These are phyloP conservation scores for Geosmithia morbida DNA, from an alignment of 2,329 filamentous ascomycete genomes.

Conservation along the genomic window DNA sequence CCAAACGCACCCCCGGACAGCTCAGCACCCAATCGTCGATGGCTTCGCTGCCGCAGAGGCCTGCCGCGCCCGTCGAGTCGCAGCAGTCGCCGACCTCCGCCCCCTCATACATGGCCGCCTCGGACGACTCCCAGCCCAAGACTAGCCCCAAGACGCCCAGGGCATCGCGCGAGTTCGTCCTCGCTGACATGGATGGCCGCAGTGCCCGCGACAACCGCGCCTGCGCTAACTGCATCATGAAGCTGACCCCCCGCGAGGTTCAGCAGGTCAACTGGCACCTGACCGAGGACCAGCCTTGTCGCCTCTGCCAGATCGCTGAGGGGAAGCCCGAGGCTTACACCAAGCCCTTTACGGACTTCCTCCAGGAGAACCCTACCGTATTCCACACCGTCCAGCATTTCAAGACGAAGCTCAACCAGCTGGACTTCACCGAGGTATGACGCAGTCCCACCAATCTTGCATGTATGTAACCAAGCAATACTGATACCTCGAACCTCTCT, in stretches of 20 bases:
- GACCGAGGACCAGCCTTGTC: constrained; percentile 5
- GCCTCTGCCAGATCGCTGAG: constrained; percentile 14
- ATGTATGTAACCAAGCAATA: not conserved
- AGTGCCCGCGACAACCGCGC: constrained; percentile 16
- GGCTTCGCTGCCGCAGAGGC: constrained; percentile 2
- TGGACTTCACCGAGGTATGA: constrained; percentile 58
- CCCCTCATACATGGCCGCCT: not conserved
- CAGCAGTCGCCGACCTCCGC: not conserved
- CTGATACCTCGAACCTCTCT: constrained; percentile 5
- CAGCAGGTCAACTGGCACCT: constrained; percentile 17
- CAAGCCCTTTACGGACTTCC: constrained; percentile 73
- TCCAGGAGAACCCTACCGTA: constrained; percentile 81
- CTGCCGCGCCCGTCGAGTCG: not conserved
- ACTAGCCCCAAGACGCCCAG: not conserved
- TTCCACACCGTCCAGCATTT: constrained; percentile 83
- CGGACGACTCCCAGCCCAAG: not conserved
- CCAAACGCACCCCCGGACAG: constrained; percentile 3
- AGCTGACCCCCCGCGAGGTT: constrained; percentile 12
- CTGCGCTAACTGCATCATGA: constrained; percentile 23
- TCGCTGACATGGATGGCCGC: constrained; percentile 24
- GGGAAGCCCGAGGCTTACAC: constrained; percentile 52
- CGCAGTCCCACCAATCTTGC: not conserved
- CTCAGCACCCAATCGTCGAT: constrained; percentile 2
- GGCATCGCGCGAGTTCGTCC: constrained; percentile 25
- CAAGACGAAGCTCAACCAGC: constrained; percentile 52